Percentiles rank a stretch among this genome's conserved stretches.
Conservation (phyloP, 495 filamentous ascomycete genomes). For the Lasiosphaeria miniovina region DNA sequence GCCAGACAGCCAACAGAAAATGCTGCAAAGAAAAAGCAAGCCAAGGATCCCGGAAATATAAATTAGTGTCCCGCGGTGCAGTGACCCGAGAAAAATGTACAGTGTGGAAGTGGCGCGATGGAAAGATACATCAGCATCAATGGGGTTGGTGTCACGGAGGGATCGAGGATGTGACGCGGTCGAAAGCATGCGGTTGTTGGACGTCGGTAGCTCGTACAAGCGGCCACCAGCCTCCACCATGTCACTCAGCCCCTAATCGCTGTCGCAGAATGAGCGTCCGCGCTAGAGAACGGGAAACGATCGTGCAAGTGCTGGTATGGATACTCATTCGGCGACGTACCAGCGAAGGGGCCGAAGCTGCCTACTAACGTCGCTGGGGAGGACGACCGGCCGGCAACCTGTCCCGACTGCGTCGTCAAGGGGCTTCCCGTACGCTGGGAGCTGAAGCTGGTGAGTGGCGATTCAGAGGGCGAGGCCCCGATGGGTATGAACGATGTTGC, state of each 20-base stretch:
- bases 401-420: conserved; percentile 16
- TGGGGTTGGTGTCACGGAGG: too few relatives aligned
- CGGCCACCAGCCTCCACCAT: background rate
- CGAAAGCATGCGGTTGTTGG: background rate
- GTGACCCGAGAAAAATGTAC: conserved; percentile 10
- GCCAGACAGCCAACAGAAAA: conserved; percentile 17
- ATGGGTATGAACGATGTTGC: conserved; percentile 19
- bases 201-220: background rate
- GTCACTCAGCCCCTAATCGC: conserved; percentile 21
- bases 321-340: conserved; percentile 40
- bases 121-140: too few relatives aligned
- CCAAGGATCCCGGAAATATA: background rate
- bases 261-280: conserved; percentile 40
- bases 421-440: conserved; percentile 22
- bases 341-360: conserved; percentile 32
- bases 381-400: conserved; percentile 21
- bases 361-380: conserved; percentile 26
- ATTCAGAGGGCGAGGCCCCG: conserved; percentile 33
- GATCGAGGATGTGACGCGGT: background rate
- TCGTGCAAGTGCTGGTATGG: conserved; percentile 36
- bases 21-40: conserved; percentile 12
- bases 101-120: background rate
- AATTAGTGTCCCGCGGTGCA: conserved; percentile 7
- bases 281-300: conserved; percentile 37
- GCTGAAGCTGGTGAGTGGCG: conserved; percentile 21